These are phyloP conservation scores for Schizopora paradoxa DNA, from an alignment of 1,284 basidiomycete genomes.

Conservation along the genomic window DNA sequence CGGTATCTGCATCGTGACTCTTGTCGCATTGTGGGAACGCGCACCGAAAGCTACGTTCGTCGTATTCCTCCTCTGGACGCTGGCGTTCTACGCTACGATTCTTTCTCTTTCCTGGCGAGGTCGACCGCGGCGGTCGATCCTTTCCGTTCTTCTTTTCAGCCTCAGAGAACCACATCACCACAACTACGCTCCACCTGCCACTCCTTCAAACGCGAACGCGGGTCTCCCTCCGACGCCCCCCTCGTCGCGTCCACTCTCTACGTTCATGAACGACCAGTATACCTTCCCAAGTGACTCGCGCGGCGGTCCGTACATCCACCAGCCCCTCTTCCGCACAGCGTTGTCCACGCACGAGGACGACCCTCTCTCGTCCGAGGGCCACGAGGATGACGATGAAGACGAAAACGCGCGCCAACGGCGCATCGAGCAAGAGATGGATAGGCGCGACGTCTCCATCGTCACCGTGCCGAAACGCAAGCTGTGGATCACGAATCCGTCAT, in stretches of 20 bases:
- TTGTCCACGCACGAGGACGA: conserved; percentile 41
- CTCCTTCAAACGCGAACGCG: neutral
- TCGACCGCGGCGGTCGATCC: conserved; percentile 49
- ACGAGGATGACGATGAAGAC: conserved; percentile 61
- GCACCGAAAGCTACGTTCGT: conserved; percentile 52
- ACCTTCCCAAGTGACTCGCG: conserved; percentile 41
- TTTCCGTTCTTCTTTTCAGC: conserved; percentile 45
- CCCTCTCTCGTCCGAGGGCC: conserved; percentile 31
- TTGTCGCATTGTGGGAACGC: conserved; percentile 53
- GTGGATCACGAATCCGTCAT: conserved; percentile 59
- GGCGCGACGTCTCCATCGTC: conserved; percentile 74
- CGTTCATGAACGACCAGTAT: conserved; percentile 38
- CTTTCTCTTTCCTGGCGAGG: conserved; percentile 51
- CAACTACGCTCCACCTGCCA: conserved; percentile 1
- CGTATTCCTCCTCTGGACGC: conserved; percentile 58
- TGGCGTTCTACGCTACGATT: conserved; percentile 51
- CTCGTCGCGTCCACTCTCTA: conserved; percentile 33
- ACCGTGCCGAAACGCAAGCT: conserved; percentile 72
- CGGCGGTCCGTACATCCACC: conserved; percentile 58
- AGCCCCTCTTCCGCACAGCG: conserved; percentile 50
- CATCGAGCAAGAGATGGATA: conserved; percentile 74
- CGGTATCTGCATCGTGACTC: conserved; percentile 49
- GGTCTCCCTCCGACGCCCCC: conserved; percentile 26
- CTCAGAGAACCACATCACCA: conserved; percentile 32
- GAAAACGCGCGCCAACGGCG: conserved; percentile 64